Base-by-base conservation (phyloP, 768 basidiomycete genomes). In the Pleurotus cornucopiae region DNA sequence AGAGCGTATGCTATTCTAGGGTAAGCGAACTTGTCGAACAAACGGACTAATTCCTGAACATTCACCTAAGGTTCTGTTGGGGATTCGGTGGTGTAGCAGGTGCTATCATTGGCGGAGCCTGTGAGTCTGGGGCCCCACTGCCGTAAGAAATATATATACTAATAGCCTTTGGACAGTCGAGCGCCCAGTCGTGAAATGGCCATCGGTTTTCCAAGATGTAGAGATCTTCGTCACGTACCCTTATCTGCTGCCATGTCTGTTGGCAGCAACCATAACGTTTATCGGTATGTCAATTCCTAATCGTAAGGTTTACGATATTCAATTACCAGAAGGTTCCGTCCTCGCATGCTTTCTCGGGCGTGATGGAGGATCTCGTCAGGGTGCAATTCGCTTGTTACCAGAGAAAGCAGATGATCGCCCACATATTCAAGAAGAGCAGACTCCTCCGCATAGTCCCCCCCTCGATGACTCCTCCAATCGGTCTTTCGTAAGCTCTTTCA, bases 61-160 rank as follows among this genome's bases (percentile, higher is more conserved):
- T 34, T 41, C 30, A 57, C 48, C 55, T 26, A 56, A 92, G 89
- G 9, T 97, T 96, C 69, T 91, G 87, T 62, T 97, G 96, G 97
- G 95, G 94, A 58, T 82, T 98, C 61, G 97, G 96, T 58, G 97
- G 95, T 81, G 91, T 94, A 11, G 82, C 86, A 46, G 93, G 93
- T 44, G 89, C 89, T 46, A 88, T 94, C 52, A 79, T 95, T 26
- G 94, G 91, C 59, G 91, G 91, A 62, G 73, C 84, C 62, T 86
- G 91, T 92, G 61, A 69, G 90, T 40, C 23, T 49, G 39, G n/a
- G 30, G 46, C 6, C 46, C 9, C 12, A 26, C 13, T 6, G 49
- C 34, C 49, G n/a, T 53, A 7, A 53, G n/a, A 44, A 4, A 16
- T n/a, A n/a, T 18, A 18, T n/a, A 49, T 26, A 18, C 30, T 30